Evolutionary conservation across 2,329 filamentous ascomycete species (phyloP).

Genomic region (Colletotrichum orchidophilum): DNA sequence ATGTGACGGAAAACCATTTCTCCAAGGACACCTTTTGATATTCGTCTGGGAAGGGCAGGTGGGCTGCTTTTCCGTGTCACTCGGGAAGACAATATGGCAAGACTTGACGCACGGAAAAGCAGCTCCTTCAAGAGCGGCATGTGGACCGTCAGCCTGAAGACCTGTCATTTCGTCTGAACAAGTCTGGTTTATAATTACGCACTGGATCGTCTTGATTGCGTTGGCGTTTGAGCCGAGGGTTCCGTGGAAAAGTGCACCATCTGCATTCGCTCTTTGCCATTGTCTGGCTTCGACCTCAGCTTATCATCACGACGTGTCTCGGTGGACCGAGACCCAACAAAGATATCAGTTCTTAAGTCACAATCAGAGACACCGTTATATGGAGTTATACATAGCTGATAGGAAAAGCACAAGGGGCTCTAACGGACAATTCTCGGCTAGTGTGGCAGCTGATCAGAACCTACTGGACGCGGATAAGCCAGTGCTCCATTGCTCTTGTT

Average conservation of each 20-base stretch:
- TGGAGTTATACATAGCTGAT: neutral
- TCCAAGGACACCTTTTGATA: neutral
- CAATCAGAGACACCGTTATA: neutral
- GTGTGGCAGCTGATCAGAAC: neutral
- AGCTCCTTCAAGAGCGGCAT: neutral
- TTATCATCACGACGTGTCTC: neutral
- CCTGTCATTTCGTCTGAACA: neutral
- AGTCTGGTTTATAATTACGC: conserved; percentile 25
- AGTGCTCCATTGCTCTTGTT: neutral
- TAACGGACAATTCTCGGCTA: neutral
- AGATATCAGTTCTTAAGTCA: neutral
- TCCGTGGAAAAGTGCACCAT: conserved; percentile 15
- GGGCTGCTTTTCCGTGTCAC: neutral
- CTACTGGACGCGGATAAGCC: conserved; percentile 10
- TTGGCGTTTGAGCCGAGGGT: conserved; percentile 10
- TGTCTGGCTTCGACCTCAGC: neutral
- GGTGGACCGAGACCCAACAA: neutral
- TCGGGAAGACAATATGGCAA: neutral
- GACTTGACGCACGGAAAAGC: conserved; percentile 19
- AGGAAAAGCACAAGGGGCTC: neutral
- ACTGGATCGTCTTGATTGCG: neutral
- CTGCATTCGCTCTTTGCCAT: neutral
- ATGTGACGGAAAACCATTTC: conserved; percentile 18
- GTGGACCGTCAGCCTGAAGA: neutral
- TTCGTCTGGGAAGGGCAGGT: neutral